phyloP scores from a whole-genome alignment of 2,329 filamentous ascomycete species.

The Lizonia empirigonia region DNA sequence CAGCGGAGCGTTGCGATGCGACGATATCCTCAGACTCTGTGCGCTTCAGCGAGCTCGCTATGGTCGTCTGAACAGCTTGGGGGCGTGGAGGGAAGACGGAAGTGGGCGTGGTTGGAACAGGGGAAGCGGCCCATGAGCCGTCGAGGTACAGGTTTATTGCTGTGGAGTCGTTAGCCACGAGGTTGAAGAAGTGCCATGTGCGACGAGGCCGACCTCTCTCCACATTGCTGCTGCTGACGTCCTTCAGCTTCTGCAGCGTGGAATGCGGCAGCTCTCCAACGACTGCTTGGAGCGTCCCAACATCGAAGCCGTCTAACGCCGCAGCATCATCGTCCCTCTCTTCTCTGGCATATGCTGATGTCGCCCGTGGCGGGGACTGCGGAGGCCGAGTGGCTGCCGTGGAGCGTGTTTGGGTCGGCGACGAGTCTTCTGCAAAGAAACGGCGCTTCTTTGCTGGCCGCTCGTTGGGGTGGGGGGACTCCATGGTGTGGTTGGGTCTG shows the following conservation, averaged over 20 bases:
- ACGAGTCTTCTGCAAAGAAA: slow-evolving; percentile 64
- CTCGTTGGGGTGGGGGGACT: slow-evolving; percentile 54
- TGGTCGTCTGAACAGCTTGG: slow-evolving; percentile 28
- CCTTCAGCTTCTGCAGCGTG: slow-evolving; percentile 56
- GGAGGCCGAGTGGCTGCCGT: slow-evolving; percentile 34
- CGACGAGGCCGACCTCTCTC: slow-evolving; percentile 52
- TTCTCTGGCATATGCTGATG: slow-evolving; percentile 19
- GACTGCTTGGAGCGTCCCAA: slow-evolving; percentile 61
- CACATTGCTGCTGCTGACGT: slow-evolving; percentile 59
- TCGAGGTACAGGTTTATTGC: slow-evolving; percentile 70
- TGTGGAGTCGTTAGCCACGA: slow-evolving; percentile 22
- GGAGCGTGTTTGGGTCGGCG: slow-evolving; percentile 28
- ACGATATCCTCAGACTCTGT: slow-evolving; percentile 34
- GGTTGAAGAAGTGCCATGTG: neutral
- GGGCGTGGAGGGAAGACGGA: slow-evolving; percentile 27
- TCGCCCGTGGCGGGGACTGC: slow-evolving; percentile 39
- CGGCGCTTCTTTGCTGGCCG: slow-evolving; percentile 66
- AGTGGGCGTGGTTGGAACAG: slow-evolving; percentile 14
- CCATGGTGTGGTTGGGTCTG: slow-evolving; percentile 35
- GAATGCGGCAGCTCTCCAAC: slow-evolving; percentile 59
- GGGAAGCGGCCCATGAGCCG: slow-evolving; percentile 62
- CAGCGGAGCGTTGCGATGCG: slow-evolving; percentile 27
- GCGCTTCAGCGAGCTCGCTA: slow-evolving; percentile 31
- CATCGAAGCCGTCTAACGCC: slow-evolving; percentile 56
- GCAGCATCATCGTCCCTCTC: slow-evolving; percentile 15